A percentile compares a stretch with the other conserved stretches of the same genome.
Conservation (phyloP, 257 asterid species). For the Solanum chiquidenum region DNA sequence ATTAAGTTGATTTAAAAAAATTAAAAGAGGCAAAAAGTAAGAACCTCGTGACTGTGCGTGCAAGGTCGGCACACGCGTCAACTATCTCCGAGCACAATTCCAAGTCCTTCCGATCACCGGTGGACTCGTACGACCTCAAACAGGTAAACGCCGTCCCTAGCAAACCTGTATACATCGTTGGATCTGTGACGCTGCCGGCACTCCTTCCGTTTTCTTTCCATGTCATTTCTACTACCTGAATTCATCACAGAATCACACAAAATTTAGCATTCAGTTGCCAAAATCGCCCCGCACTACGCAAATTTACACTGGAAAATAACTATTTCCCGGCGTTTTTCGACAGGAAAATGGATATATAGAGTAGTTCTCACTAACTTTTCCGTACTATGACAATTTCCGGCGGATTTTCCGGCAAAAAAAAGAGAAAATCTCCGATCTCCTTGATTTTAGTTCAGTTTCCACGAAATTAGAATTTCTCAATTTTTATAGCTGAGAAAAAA, state of each 20-base stretch:
- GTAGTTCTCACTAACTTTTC: neutral
- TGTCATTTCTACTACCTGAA: constrained; percentile 49
- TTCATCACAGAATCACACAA: neutral
- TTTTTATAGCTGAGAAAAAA: neutral
- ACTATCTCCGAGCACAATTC: constrained; percentile 45
- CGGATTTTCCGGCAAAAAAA: neutral
- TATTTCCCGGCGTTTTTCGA: neutral
- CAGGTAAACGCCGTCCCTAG: constrained; percentile 71
- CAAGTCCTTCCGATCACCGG: constrained; percentile 50
- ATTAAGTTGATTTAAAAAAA: neutral
- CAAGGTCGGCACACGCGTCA: constrained; percentile 38
- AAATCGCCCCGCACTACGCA: neutral
- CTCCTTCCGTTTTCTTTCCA: constrained; percentile 31
- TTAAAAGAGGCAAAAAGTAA: neutral
- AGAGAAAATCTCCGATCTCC: neutral
- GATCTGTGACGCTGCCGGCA: constrained; percentile 24
- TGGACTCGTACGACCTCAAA: constrained; percentile 53
- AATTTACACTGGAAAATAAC: neutral
- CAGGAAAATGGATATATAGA: neutral
- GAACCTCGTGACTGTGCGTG: constrained; percentile 37
- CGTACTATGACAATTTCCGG: neutral
- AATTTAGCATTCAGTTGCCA: neutral
- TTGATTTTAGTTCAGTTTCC: neutral
- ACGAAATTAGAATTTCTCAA: neutral
- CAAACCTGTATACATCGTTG: constrained; percentile 53